Conservation (phyloP, 306 rosid species). For the Prunus mira region DNA sequence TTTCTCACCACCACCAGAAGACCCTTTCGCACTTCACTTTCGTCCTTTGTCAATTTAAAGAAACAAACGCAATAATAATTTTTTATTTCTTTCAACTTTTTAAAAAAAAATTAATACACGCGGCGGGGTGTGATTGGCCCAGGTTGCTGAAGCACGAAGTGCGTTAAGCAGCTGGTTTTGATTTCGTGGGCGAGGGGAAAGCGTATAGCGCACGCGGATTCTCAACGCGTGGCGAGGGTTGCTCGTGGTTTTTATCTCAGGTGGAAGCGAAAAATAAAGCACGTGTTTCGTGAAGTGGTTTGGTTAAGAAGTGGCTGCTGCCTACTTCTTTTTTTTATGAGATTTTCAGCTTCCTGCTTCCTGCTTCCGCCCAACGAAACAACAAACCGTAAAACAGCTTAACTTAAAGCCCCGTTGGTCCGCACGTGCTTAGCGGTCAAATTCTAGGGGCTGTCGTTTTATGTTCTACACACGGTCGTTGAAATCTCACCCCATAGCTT, state of each 20-base stretch:
- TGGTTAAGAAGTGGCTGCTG: neutral
- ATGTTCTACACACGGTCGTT: neutral
- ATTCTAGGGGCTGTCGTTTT: constrained; percentile 36
- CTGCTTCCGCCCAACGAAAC: neutral
- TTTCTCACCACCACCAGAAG: neutral
- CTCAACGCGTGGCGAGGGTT: neutral
- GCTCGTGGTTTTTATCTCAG: neutral
- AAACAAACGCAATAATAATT: neutral
- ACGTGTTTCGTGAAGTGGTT: neutral
- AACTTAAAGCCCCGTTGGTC: neutral
- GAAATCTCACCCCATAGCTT: neutral
- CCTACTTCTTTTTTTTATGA: neutral
- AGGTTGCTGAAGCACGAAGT: neutral
- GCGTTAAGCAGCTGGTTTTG: no score
- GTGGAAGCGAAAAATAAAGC: no score
- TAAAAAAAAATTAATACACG: neutral
- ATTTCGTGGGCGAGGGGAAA: neutral
- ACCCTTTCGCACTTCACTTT: neutral
- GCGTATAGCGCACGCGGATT: neutral
- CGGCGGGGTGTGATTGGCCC: neutral
- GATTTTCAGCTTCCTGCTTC: neutral
- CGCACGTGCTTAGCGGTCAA: constrained; percentile 10
- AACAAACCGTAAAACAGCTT: neutral
- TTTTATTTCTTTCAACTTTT: neutral
- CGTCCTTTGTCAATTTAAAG: neutral